Evolutionary conservation across 768 basidiomycete genomes (phyloP).

Genomic region (Tylopilus sp.): DNA sequence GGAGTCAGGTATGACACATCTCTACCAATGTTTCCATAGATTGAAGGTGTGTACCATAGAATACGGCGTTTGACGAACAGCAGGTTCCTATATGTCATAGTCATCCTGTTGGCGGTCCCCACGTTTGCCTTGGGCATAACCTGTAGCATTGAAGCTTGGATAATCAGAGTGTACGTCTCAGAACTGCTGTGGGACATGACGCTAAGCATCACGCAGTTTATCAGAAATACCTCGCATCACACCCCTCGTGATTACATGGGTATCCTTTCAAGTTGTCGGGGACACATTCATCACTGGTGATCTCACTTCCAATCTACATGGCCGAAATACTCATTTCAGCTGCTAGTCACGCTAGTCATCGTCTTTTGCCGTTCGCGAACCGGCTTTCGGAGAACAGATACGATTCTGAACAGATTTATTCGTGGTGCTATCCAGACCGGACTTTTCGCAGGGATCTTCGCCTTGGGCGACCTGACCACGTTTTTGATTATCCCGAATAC

Average conservation of each 20-base stretch:
- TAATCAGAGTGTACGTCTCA: conserved; percentile 37
- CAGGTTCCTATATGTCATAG: conserved; percentile 28
- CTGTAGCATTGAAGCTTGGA: conserved; percentile 41
- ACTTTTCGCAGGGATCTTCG: neutral
- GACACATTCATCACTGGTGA: conserved; percentile 38
- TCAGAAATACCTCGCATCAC: conserved; percentile 41
- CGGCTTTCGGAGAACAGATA: conserved; percentile 51
- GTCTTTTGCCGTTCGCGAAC: conserved; percentile 34
- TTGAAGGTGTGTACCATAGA: neutral
- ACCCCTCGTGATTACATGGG: conserved; percentile 46
- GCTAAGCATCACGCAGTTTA: conserved; percentile 16
- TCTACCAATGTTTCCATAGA: neutral
- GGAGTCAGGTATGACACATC: conserved; percentile 38
- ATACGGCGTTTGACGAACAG: conserved; percentile 13
- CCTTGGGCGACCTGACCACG: neutral
- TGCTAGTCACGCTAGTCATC: conserved; percentile 14
- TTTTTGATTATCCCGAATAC: conserved; percentile 31
- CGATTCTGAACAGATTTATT: conserved; percentile 24
- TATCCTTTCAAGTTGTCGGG: conserved; percentile 41
- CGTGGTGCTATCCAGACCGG: conserved; percentile 9
- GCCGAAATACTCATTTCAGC: too few species aligned
- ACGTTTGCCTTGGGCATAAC: conserved; percentile 44
- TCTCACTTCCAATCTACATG: too few species aligned
- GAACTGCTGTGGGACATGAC: neutral
- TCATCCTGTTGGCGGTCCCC: conserved; percentile 35